Percentiles rank a stretch among this genome's conserved stretches.
These are phyloP conservation scores for Gentiana macrophylla DNA, from an alignment of 257 asterid species.

Conservation along the genomic window DNA sequence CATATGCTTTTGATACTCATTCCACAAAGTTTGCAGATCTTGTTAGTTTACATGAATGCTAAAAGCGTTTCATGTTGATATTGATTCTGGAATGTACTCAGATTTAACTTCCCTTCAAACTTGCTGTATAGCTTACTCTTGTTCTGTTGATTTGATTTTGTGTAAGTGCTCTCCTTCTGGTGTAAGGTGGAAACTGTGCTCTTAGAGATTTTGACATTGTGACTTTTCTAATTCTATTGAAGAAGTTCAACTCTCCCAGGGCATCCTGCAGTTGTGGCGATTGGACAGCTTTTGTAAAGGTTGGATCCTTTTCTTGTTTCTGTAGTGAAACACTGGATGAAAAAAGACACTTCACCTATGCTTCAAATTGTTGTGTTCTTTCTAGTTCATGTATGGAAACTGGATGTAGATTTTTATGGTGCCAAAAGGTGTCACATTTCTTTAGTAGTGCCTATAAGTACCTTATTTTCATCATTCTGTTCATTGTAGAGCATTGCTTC, in stretches of 20 bases:
- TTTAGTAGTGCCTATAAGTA: slow-evolving; percentile 2
- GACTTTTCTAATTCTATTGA: slow-evolving; percentile 15
- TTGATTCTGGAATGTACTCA: neutral
- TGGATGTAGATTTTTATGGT: slow-evolving; percentile 1
- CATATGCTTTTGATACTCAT: too few relatives aligned
- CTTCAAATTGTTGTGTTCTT: neutral
- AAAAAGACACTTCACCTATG: neutral
- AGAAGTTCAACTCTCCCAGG: slow-evolving; percentile 96
- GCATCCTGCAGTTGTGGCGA: slow-evolving; percentile 67
- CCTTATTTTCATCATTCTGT: slow-evolving; percentile 7
- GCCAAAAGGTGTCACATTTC: neutral
- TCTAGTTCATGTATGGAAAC: neutral
- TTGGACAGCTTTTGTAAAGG: slow-evolving; percentile 95
- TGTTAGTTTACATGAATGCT: too few relatives aligned
- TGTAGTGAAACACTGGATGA: neutral
- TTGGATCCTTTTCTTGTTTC: slow-evolving; percentile 14
- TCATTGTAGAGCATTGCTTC: slow-evolving; percentile 65
- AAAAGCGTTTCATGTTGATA: slow-evolving; percentile 2
- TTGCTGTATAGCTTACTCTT: too few relatives aligned
- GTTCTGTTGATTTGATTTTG: too few relatives aligned
- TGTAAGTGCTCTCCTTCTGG: too few relatives aligned
- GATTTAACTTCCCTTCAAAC: too few relatives aligned
- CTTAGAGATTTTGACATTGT: slow-evolving; percentile 5
- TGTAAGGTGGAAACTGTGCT: neutral
- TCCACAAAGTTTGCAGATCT: too few relatives aligned